A percentile compares a stretch with the other conserved stretches of the same genome.
These are phyloP conservation scores for Coniochaeta ligniaria DNA, from an alignment of 2,329 filamentous ascomycete genomes.

Conservation along the genomic window DNA sequence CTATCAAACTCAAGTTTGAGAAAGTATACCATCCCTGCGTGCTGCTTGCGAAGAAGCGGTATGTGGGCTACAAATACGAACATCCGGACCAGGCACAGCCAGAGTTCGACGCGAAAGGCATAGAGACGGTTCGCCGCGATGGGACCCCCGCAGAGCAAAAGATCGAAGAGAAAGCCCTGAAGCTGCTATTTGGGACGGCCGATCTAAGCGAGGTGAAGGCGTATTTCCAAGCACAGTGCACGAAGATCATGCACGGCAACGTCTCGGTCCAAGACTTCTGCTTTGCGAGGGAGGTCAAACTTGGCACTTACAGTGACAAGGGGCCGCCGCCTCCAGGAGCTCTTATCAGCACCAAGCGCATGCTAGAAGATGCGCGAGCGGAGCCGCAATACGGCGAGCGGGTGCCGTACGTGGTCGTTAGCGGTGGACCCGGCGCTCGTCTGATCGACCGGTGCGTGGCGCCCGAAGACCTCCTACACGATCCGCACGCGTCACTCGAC, in stretches of 20 bases:
- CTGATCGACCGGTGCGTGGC: constrained; percentile 86
- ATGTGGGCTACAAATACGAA: constrained; percentile 97
- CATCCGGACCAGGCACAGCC: constrained; percentile 65
- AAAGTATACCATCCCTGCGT: constrained; percentile 97
- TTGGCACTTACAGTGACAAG: constrained; percentile 80
- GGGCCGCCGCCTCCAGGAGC: constrained; percentile 80
- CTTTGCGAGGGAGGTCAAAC: constrained; percentile 84
- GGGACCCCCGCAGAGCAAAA: constrained; percentile 94
- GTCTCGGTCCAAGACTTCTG: constrained; percentile 94
- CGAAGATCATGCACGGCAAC: constrained; percentile 83
- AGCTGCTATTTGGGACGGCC: constrained; percentile 80
- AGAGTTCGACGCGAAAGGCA: constrained; percentile 96
- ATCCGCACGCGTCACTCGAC: constrained; percentile 74
- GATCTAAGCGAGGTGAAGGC: constrained; percentile 83
- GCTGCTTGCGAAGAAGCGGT: constrained; percentile 91
- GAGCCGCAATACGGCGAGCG: constrained; percentile 95
- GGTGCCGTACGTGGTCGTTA: constrained; percentile 88
- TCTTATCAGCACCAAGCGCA: constrained; percentile 75
- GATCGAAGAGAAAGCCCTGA: constrained; percentile 88
- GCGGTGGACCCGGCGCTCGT: constrained; percentile 77
- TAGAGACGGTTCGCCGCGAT: constrained; percentile 92
- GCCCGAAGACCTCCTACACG: constrained; percentile 73
- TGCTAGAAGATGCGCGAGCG: constrained; percentile 77
- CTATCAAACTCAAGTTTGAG: constrained; percentile 94
- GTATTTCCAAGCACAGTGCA: constrained; percentile 86